Conservation (phyloP, 306 rosid species). For the Quercus bicolor region DNA sequence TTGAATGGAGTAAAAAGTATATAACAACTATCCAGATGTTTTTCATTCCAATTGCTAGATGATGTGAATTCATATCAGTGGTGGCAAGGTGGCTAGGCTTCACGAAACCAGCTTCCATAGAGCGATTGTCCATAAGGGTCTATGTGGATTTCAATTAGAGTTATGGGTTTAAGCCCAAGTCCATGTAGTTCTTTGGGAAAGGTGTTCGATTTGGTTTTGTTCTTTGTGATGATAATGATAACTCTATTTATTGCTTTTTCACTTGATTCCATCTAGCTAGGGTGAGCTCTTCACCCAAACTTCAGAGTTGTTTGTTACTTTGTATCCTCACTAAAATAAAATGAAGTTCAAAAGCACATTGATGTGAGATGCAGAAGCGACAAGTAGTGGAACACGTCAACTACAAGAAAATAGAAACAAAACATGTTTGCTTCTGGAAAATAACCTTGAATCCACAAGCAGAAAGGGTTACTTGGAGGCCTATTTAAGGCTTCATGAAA, state of each 20-base stretch:
- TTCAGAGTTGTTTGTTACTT: not conserved
- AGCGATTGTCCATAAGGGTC: conserved; percentile 18
- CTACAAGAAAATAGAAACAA: no score
- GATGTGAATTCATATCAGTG: conserved; percentile 21
- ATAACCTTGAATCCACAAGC: no score
- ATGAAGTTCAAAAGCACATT: not conserved
- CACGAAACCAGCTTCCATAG: not conserved
- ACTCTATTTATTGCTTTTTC: conserved; percentile 22
- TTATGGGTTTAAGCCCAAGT: conserved; percentile 19
- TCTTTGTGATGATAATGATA: conserved; percentile 20
- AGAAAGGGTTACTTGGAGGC: no score
- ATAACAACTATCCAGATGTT: no score
- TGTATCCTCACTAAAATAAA: not conserved
- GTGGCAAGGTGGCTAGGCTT: conserved; percentile 24
- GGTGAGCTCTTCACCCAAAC: not conserved
- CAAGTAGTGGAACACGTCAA: no score
- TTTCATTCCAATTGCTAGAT: not conserved
- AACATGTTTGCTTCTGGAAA: no score
- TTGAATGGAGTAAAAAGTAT: no score
- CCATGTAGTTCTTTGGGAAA: conserved; percentile 23
- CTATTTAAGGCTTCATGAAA: no score
- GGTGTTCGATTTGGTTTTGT: conserved; percentile 20
- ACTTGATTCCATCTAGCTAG: conserved; percentile 15
- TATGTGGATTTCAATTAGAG: not conserved
- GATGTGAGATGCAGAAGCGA: no score